These are phyloP conservation scores for Aspergillus panamensis DNA, from an alignment of 495 filamentous ascomycete genomes.

Conservation along the genomic window DNA sequence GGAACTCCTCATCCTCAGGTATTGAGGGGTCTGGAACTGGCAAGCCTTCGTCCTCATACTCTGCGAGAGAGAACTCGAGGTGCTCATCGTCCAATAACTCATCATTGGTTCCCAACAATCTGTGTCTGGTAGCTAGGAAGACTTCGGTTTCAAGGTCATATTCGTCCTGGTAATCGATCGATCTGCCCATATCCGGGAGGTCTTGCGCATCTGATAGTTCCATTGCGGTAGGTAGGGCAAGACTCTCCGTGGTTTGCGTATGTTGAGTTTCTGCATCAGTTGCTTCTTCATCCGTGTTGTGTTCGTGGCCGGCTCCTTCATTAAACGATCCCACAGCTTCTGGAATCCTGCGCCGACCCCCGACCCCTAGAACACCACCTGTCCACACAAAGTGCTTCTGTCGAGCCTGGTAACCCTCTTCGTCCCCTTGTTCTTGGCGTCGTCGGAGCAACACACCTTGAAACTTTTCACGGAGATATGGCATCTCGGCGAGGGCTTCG, in stretches of 20 bases:
- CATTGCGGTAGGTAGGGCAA: not conserved
- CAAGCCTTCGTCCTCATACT: not conserved
- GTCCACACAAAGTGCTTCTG: slow-evolving; percentile 30
- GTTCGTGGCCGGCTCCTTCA: not conserved
- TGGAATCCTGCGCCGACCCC: slow-evolving; percentile 16
- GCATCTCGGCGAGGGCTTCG: slow-evolving; percentile 52
- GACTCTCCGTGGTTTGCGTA: not conserved
- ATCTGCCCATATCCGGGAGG: slow-evolving; percentile 5
- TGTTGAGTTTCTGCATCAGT: not conserved
- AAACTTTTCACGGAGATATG: slow-evolving; percentile 40
- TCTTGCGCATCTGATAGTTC: not conserved
- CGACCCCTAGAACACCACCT: slow-evolving; percentile 29
- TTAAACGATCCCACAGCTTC: slow-evolving; percentile 1
- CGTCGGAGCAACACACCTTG: slow-evolving; percentile 39
- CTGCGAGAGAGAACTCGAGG: not conserved
- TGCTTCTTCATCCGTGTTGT: slow-evolving; percentile 1
- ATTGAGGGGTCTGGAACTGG: not conserved
- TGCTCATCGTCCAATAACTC: slow-evolving; percentile 20
- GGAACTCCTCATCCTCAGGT: slow-evolving; percentile 1
- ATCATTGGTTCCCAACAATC: slow-evolving; percentile 6
- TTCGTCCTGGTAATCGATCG: slow-evolving; percentile 22
- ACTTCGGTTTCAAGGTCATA: slow-evolving; percentile 29
- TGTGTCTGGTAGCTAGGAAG: slow-evolving; percentile 14
- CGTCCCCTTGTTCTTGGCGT: slow-evolving; percentile 17
- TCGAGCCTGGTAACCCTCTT: not conserved